Conservation (phyloP, 2,329 filamentous ascomycete species). For the Diaporthe batatas region DNA sequence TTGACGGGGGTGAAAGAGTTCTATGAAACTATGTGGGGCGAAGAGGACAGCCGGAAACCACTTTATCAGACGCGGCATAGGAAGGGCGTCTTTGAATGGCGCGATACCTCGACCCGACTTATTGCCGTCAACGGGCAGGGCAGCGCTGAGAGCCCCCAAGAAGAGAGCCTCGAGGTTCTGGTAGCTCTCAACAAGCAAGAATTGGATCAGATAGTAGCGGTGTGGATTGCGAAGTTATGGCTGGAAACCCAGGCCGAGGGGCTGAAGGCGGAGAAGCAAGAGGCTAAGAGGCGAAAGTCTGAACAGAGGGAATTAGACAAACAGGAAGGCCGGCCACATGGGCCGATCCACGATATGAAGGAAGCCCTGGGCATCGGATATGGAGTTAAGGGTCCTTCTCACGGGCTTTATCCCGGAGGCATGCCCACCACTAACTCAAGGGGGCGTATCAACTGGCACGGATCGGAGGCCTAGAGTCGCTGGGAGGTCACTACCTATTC, state of each 20-base stretch:
- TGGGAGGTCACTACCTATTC: no score
- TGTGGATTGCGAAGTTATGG: conserved; percentile 34
- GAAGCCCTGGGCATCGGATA: conserved; percentile 28
- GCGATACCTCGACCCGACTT: conserved; percentile 13
- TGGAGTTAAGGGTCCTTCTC: background rate
- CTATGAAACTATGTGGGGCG: conserved; percentile 10
- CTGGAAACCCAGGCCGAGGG: conserved; percentile 4
- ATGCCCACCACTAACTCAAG: background rate
- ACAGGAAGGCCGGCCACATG: conserved; percentile 11
- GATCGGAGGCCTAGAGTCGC: no score
- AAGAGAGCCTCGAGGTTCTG: conserved; percentile 30
- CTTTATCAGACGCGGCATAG: conserved; percentile 26
- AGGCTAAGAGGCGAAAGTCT: background rate
- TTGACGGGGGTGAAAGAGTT: background rate
- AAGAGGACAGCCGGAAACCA: background rate
- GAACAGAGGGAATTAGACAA: conserved; percentile 15
- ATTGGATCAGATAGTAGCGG: conserved; percentile 22
- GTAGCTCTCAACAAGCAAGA: conserved; percentile 25
- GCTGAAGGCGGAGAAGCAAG: background rate
- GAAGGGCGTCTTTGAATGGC: conserved; percentile 36
- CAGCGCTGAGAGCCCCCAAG: background rate
- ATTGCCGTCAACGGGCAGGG: conserved; percentile 13
- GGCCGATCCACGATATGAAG: conserved; percentile 18
- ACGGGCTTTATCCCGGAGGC: background rate
- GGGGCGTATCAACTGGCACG: conserved; percentile 5